Base-by-base conservation (phyloP, 2,329 filamentous ascomycete genomes). In the Zalaria sp. region DNA sequence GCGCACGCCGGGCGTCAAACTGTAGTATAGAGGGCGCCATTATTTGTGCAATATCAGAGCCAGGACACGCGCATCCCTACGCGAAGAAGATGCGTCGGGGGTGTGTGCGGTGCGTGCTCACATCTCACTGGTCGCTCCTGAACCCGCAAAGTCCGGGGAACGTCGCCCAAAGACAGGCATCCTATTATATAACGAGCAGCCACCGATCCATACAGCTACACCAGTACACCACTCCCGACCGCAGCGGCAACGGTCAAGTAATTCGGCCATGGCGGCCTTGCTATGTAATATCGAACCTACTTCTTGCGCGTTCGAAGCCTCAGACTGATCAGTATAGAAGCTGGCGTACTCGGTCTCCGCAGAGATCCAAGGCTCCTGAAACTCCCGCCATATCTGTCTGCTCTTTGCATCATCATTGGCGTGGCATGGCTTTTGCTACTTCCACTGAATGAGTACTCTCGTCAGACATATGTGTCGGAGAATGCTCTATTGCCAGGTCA, bases 401-500 rank as follows among this genome's bases (percentile, higher is more conserved):
- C 86, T 40, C 67, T 93, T 34, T 93, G 83, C 63, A 78, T 96
- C 53, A 54, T 89, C 38, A 74, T 94, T 53, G 91, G 91, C 41
- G 75, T 95, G 43, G 75, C 77, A 51, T 98, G 89, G 85, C 77
- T 98, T 9, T 75, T 95, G 25, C 71, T 96, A 28, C 75, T 98
- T 1, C 91, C 91, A 3, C 72, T 96, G 41, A 75, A 96, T 61
- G 76, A 88, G 50, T 94, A 96, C 66, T 94, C 87, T 39, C 79
- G 91, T 49, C 73, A 76, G 46, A 98, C 89, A 1, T 98, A 98
- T 62, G 91, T 98, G 44, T 96, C 89, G 35, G 91, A 98, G 62
- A 98, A 98, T 60, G 91, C 91, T 7, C 77, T 98, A 29, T 69
- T 98, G 9, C 91, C 91, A 0, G 91, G 88, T 2, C 91, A 98